Evolutionary conservation across 768 basidiomycete species (phyloP).

Genomic region (Tremella mesenterica): DNA sequence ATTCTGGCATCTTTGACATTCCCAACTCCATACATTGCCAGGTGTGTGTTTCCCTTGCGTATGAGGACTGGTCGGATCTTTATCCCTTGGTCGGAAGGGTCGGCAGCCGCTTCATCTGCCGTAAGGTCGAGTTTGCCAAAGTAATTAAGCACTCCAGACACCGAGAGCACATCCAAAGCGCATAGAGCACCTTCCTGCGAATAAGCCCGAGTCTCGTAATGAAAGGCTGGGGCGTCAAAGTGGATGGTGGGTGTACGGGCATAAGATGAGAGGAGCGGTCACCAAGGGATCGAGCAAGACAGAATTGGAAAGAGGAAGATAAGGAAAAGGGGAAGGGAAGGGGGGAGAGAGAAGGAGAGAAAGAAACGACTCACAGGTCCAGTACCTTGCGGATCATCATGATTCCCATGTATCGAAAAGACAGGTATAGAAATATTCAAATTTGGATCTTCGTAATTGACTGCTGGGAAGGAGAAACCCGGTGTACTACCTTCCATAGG

Average conservation of each 20-base stretch:
- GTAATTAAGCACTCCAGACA: constrained; percentile 88
- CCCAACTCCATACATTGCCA: constrained; percentile 92
- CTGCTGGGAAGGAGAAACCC: constrained; percentile 85
- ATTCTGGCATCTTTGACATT: constrained; percentile 94
- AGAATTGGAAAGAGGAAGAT: too few species aligned
- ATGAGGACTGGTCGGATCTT: constrained; percentile 83
- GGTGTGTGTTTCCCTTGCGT: constrained; percentile 70
- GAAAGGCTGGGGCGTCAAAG: too few species aligned
- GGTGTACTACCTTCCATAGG: constrained; percentile 80
- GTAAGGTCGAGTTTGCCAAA: constrained; percentile 94
- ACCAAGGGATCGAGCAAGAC: too few species aligned
- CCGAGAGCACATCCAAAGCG: constrained; percentile 88
- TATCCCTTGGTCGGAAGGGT: constrained; percentile 54
- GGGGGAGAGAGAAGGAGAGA: too few species aligned
- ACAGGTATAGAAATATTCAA: constrained; percentile 92
- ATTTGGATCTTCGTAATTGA: constrained; percentile 96
- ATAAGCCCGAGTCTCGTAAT: background rate
- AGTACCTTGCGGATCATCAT: constrained; percentile 96
- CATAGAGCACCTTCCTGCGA: constrained; percentile 87
- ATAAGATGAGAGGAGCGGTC: too few species aligned
- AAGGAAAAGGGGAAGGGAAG: too few species aligned
- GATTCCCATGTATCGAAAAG: constrained; percentile 98
- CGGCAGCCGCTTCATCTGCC: constrained; percentile 55
- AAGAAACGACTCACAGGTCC: constrained; percentile 64
- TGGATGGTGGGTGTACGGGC: too few species aligned